These are phyloP conservation scores for Tolypocladium amazonense DNA, from an alignment of 2,329 filamentous ascomycete genomes.

Conservation along the genomic window DNA sequence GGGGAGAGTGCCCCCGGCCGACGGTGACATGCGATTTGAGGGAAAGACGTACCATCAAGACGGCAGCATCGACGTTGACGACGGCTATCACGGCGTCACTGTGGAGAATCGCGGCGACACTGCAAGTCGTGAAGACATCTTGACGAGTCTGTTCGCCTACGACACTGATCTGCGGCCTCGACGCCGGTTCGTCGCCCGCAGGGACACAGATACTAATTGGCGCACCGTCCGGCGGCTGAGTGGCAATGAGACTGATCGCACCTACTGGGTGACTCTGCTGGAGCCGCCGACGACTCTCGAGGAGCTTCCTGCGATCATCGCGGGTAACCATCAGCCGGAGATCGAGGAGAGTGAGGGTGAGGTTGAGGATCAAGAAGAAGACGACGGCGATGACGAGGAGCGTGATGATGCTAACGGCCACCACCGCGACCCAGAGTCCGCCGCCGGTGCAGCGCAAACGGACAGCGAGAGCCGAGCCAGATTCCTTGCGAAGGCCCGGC, in stretches of 20 bases:
- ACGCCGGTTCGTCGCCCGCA: constrained; percentile 16
- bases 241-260: constrained; percentile 20
- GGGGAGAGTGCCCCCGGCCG: constrained; percentile 53
- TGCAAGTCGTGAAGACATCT: constrained; percentile 48
- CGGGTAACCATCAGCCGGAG: constrained; percentile 17
- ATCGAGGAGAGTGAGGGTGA: constrained; percentile 12
- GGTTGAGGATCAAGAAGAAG: constrained; percentile 16
- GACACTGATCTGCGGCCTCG: constrained; percentile 18
- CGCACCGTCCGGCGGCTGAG: constrained; percentile 19
- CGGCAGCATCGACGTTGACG: constrained; percentile 53
- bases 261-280: constrained; percentile 32
- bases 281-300: constrained; percentile 33
- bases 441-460: constrained; percentile 7
- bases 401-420: constrained; percentile 13
- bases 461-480: constrained; percentile 31
- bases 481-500: constrained; percentile 23
- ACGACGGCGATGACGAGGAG: constrained; percentile 9
- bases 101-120: constrained; percentile 50
- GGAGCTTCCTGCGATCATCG: constrained; percentile 29
- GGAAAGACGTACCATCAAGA: constrained; percentile 55
- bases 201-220: constrained; percentile 24
- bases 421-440: constrained; percentile 4
- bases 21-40: constrained; percentile 45
- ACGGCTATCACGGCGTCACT: constrained; percentile 46
- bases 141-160: constrained; percentile 41